Percentiles rank a stretch among this genome's conserved stretches.
phyloP scores from a whole-genome alignment of 2,329 filamentous ascomycete species.

The Clathrospora elynae region DNA sequence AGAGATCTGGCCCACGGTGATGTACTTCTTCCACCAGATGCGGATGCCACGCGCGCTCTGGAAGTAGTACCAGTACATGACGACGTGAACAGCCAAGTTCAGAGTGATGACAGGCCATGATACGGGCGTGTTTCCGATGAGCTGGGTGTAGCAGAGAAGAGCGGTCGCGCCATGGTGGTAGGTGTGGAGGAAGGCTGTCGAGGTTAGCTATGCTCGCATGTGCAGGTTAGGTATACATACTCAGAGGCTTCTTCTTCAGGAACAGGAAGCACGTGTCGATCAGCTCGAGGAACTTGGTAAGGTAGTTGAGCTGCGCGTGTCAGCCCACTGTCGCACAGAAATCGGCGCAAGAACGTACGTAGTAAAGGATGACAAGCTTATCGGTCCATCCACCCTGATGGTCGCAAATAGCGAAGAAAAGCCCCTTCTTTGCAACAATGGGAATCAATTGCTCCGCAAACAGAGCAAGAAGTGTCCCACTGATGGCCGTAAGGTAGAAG shows the following conservation, averaged over 20 bases:
- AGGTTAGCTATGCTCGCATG: conserved; percentile 30
- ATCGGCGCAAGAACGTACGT: conserved; percentile 65
- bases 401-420: conserved; percentile 89
- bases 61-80: conserved; percentile 99
- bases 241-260: conserved; percentile 99
- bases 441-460: conserved; percentile 92
- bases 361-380: conserved; percentile 91
- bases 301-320: conserved; percentile 81
- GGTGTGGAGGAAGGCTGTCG: conserved; percentile 85
- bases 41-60: conserved; percentile 93
- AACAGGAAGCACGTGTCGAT: conserved; percentile 96
- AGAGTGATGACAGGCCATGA: conserved; percentile 94
- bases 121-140: conserved; percentile 88
- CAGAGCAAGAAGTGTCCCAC: conserved; percentile 76
- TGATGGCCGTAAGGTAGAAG: conserved; percentile 88
- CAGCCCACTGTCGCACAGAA: conserved; percentile 37
- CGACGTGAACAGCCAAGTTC: conserved; percentile 92
- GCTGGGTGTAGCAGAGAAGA: conserved; percentile 96
- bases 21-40: conserved; percentile 99
- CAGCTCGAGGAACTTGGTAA: conserved; percentile 96
- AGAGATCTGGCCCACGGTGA: conserved; percentile 94
- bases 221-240: conserved; percentile 52
- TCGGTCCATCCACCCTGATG: conserved; percentile 88
- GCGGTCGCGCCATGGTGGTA: conserved; percentile 98
- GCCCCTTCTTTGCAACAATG: conserved; percentile 75